phyloP scores from a whole-genome alignment of 208 protist species.

The Herpetomonas samuelpessoai region DNA sequence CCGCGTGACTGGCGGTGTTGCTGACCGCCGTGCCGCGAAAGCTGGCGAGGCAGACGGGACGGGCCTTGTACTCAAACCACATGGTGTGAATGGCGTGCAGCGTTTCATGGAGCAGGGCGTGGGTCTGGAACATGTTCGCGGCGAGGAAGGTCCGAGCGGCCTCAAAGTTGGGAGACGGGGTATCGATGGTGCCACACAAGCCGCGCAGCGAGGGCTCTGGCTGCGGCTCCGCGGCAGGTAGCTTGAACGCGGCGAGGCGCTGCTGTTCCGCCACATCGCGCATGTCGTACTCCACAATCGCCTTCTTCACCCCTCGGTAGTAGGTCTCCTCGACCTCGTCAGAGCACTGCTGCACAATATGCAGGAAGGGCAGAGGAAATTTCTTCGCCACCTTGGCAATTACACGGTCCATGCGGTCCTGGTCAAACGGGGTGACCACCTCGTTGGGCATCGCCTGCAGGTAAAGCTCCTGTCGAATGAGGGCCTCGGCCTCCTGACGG shows the following conservation, averaged over 20 bases:
- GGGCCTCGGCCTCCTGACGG: conserved; percentile 68
- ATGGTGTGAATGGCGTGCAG: conserved; percentile 76
- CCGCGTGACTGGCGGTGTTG: neutral
- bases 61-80: conserved; percentile 63
- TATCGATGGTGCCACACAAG: conserved; percentile 77
- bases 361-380: conserved; percentile 73
- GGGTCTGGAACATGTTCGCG: conserved; percentile 90
- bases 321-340: conserved; percentile 79
- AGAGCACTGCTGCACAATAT: conserved; percentile 74
- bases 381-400: conserved; percentile 62
- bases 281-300: conserved; percentile 76
- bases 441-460: conserved; percentile 57
- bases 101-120: conserved; percentile 79
- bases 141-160: conserved; percentile 49
- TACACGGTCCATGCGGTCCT: conserved; percentile 86
- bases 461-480: conserved; percentile 74
- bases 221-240: conserved; percentile 28
- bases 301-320: conserved; percentile 73
- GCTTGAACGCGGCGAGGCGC: conserved; percentile 36
- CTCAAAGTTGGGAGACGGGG: conserved; percentile 79
- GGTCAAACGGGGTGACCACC: conserved; percentile 63
- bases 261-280: conserved; percentile 50
- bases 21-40: conserved; percentile 12
- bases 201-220: conserved; percentile 46
- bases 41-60: conserved; percentile 60